These are phyloP conservation scores for Fistulifera pelliculosa DNA, from an alignment of 108 stramenopile species.

Conservation along the genomic window DNA sequence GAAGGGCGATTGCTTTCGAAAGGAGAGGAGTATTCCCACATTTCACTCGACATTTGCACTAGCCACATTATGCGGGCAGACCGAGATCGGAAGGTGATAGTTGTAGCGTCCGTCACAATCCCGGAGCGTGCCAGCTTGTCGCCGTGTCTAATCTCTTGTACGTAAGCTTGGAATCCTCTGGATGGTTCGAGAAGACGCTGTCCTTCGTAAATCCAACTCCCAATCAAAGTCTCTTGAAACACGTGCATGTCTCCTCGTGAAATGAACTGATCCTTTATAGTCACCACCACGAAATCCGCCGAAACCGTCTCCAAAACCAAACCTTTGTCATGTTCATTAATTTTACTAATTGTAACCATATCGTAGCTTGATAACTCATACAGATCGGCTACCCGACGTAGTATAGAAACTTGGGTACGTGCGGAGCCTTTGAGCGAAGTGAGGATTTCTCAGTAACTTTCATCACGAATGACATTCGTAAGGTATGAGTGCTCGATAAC, in stretches of 20 bases:
- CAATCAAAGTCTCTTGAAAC: conserved; percentile 58
- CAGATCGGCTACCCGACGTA: conserved; percentile 71
- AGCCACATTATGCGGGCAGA: conserved; percentile 93
- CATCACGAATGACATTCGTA: conserved; percentile 66
- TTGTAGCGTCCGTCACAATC: conserved; percentile 74
- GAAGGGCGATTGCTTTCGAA: conserved; percentile 36
- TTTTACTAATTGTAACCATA: conserved; percentile 73
- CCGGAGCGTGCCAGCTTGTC: conserved; percentile 52
- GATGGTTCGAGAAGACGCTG: conserved; percentile 44
- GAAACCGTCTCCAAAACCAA: conserved; percentile 50
- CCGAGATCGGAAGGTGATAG: conserved; percentile 88
- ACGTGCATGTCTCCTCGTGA: conserved; percentile 74
- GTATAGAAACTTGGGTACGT: conserved; percentile 68
- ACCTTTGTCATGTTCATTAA: conserved; percentile 35
- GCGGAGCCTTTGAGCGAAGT: conserved; percentile 66
- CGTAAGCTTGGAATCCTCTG: conserved; percentile 52
- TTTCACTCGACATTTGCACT: conserved; percentile 92
- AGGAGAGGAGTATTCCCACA: conserved; percentile 92
- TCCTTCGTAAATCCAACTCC: conserved; percentile 79
- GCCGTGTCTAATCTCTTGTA: conserved; percentile 64
- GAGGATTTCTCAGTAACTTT: conserved; percentile 64
- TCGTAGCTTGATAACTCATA: conserved; percentile 74
- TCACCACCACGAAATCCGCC: conserved; percentile 76
- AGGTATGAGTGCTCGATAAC: conserved; percentile 46
- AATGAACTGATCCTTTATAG: conserved; percentile 89